Evolutionary conservation across 2,329 filamentous ascomycete genomes (phyloP), one percentile per base, ranked within the genome.

Genomic region (Keithomyces neogunnii): DNA sequence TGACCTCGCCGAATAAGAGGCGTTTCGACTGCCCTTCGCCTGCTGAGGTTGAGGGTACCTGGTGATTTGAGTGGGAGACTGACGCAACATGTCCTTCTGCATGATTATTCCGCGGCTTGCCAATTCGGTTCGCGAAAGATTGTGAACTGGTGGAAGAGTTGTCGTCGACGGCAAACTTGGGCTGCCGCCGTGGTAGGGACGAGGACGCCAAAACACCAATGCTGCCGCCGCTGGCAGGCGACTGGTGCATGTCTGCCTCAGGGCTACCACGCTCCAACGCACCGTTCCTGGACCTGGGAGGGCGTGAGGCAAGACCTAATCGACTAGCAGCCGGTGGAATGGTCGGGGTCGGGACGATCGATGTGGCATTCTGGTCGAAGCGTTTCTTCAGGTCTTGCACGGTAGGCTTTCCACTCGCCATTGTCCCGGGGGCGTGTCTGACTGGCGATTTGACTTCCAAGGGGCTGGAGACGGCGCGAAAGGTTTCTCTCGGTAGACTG

Each of bases 341-440:
- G 32, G 50, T 28, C 32, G 50, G 30, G 35, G 42, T 39, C 11
- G 32, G 38, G 13, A 38, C 43, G 26, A 66, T 19, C 19, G 19
- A 19, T 19, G 19, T 62, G 39, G 66, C 60, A 54, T 66, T 82
- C 62, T 84, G 81, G 66, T 92, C 87, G 69, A 92, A 93, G 50
- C 80, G 84, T 67, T 85, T 88, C 61, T 88, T 84, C 55, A 93
- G 74, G 63, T 93, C 88, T 69, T 85, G 89, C 59, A 93, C 86
- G 54, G 85, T 91, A n/a, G 82, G 75, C 57, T 85, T 77, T 43
- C 62, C 57, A 9, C 60, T 56, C 58, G 69, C 60, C 45, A 64
- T 62, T 48, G 62, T 61, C 42, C 62, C 60, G 48, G 66, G 58
- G 54, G 62, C 69, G 50, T 63, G 57, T 45, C 58, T 57, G 45